These are phyloP conservation scores for Cyberlindnera mississippiensis DNA, from an alignment of 805 yeast species.

Conservation along the genomic window DNA sequence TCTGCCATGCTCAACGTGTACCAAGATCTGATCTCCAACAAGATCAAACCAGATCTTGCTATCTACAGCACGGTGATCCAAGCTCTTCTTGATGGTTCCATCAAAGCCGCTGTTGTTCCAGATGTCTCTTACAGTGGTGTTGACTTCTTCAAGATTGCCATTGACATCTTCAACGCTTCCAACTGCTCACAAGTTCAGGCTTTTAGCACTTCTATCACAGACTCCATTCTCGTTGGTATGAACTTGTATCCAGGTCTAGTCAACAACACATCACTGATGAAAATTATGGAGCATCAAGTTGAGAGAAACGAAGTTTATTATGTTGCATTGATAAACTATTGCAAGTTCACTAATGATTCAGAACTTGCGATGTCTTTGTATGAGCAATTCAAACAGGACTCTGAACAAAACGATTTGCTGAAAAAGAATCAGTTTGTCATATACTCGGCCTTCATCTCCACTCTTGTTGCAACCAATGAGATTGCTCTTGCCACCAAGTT, in stretches of 20 bases:
- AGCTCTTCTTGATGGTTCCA: slow-evolving; percentile 48
- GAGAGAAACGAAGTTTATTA: slow-evolving; percentile 34
- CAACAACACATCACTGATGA: slow-evolving; percentile 30
- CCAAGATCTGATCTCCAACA: slow-evolving; percentile 56
- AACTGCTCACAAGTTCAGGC: slow-evolving; percentile 39
- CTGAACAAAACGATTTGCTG: slow-evolving; percentile 18
- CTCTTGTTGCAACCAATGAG: slow-evolving; percentile 49
- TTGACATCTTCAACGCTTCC: slow-evolving; percentile 42
- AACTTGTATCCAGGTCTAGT: slow-evolving; percentile 36
- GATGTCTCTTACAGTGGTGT: slow-evolving; percentile 36
- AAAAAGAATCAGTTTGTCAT: slow-evolving; percentile 41
- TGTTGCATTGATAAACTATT: slow-evolving; percentile 36
- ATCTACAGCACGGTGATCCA: slow-evolving; percentile 52
- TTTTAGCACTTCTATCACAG: slow-evolving; percentile 41
- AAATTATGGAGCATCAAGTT: slow-evolving; percentile 27
- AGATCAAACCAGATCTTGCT: slow-evolving; percentile 49
- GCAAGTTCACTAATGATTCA: slow-evolving; percentile 36
- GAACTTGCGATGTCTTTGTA: slow-evolving; percentile 37
- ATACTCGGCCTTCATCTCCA: slow-evolving; percentile 48
- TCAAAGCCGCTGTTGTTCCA: slow-evolving; percentile 35
- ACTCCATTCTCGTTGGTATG: slow-evolving; percentile 44
- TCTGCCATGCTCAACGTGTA: slow-evolving; percentile 63
- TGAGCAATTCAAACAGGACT: slow-evolving; percentile 33
- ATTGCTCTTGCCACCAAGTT: slow-evolving; percentile 48
- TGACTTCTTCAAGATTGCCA: slow-evolving; percentile 47